Evolutionary conservation across 805 yeast species (phyloP).

Genomic region (Pichia exigua): DNA sequence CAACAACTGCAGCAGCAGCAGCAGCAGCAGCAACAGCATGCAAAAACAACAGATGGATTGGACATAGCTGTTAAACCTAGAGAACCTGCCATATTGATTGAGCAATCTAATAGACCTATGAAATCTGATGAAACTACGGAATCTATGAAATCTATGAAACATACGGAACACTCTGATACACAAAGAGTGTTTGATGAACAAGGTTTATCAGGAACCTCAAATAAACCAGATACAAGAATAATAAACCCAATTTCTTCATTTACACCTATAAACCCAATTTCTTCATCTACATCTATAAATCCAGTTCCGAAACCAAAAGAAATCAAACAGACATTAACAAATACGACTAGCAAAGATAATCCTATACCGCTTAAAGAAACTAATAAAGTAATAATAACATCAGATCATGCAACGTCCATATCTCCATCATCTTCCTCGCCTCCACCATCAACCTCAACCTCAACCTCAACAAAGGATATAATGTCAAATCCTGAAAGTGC

Average conservation of each 20-base stretch:
- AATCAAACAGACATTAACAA: neutral
- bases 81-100: neutral
- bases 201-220: neutral
- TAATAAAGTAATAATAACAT: neutral
- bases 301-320: neutral
- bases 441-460: neutral
- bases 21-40: too few relatives aligned
- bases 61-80: neutral
- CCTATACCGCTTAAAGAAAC: neutral
- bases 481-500: conserved; percentile 53
- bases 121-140: neutral
- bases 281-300: neutral
- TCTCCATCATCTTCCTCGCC: neutral
- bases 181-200: too few relatives aligned
- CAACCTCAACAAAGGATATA: conserved; percentile 19
- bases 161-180: too few relatives aligned
- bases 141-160: neutral
- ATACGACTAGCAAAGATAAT: neutral
- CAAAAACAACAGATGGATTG: too few relatives aligned
- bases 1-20: neutral
- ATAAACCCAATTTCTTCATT: too few relatives aligned
- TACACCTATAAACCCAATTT: too few relatives aligned
- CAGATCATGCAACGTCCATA: neutral
- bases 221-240: neutral
- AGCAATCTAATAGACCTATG: too few relatives aligned